Evolutionary conservation across 768 basidiomycete species (phyloP).

Genomic region (Sutorius australiensis): DNA sequence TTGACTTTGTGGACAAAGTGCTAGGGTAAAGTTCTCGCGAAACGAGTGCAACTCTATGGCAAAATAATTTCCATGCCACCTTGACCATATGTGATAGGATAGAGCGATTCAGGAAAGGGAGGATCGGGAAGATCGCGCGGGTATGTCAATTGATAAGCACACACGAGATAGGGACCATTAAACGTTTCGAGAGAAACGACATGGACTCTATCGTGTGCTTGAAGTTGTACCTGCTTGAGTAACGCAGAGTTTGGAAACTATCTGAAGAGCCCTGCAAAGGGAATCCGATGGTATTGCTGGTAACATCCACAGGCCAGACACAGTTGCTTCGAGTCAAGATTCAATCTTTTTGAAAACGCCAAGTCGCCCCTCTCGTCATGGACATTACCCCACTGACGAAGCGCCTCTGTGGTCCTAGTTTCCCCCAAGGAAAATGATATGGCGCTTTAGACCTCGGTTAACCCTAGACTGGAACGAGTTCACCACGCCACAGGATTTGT

Average conservation of each 20-base stretch:
- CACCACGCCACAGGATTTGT: no score
- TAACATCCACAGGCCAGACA: no score
- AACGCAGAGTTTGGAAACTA: constrained; percentile 71
- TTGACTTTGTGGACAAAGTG: constrained; percentile 29
- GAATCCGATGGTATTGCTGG: neutral
- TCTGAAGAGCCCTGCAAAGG: constrained; percentile 61
- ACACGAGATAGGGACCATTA: constrained; percentile 74
- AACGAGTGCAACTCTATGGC: constrained; percentile 30
- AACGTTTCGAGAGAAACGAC: constrained; percentile 74
- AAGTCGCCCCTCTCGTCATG: no score
- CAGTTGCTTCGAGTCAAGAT: no score
- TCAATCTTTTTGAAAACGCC: no score
- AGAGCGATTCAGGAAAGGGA: constrained; percentile 68
- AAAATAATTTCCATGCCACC: constrained; percentile 27
- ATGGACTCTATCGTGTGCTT: constrained; percentile 82
- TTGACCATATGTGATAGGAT: constrained; percentile 44
- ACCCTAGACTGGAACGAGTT: no score
- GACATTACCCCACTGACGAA: no score
- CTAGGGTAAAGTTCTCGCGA: constrained; percentile 24
- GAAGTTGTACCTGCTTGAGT: constrained; percentile 69
- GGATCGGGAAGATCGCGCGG: constrained; percentile 76
- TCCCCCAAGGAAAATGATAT: no score
- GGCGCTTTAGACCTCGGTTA: no score
- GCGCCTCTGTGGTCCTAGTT: no score
- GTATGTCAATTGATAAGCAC: constrained; percentile 80